Evolutionary conservation across 225 moss, liverwort and hornwort species (phyloP), one percentile per base, ranked within the genome.

Genomic region (Anthoceros angustus): DNA sequence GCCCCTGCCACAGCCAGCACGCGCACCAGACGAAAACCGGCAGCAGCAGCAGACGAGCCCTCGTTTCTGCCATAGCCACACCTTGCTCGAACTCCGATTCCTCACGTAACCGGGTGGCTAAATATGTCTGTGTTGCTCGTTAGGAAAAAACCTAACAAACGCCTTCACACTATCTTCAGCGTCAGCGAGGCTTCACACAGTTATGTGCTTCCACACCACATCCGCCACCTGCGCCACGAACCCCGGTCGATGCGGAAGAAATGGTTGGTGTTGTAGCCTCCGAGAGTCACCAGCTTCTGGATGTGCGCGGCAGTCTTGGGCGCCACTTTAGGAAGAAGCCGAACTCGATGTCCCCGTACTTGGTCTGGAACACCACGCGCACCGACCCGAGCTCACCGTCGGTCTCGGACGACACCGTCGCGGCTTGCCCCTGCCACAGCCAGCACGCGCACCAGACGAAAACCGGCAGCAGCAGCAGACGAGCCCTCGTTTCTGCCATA

Each of bases 191-290:
- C n/a, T n/a, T n/a, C n/a, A n/a, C n/a, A n/a, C n/a, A n/a, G n/a
- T n/a, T n/a, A n/a, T n/a, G n/a, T n/a, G n/a, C n/a, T n/a, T n/a
- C 63, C 89, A 82, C 21, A 86, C 64, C 69, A 98, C 95, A 76
- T 98, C 95, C 71, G 92, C 95, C 68, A 98, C 95, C 75, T 98
- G 95, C 50, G 95, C 95, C 48, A 98, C 95, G 78, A 98, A 98
- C 7, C 92, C 92, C 70, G 88, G 75, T 98, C 95, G 69, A 98
- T 90, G 72, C 95, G 86, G 67, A 98, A 98, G 80, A 98, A 92
- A 74, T 98, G 95, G 74, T 98, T 92, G 63, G 85, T 85, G 61
- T 98, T 98, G 76, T 92, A 98, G 55, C 78, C 88, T 61, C 95
- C 95, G 18, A 98, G 78, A 38, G 79, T 79, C 50, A 92, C 95